Evolutionary conservation across 106 monocot genomes (phyloP).

Genomic region (Agapanthus africanus): DNA sequence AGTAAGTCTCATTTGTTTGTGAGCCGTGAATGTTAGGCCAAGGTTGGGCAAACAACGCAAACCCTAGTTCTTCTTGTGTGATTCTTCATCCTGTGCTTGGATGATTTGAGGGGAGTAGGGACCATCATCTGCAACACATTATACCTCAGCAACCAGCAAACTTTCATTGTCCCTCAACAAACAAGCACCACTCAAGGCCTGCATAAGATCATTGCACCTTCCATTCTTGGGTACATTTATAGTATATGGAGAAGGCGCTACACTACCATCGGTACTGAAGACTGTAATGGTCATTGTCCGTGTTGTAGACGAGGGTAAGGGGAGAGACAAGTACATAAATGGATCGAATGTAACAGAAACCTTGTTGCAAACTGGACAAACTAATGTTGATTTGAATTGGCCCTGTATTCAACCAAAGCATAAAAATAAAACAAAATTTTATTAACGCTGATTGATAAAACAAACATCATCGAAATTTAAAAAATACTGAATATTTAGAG

Average conservation of each 20-base stretch:
- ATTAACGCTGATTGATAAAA: neutral
- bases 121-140: too few relatives aligned
- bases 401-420: slow-evolving; percentile 45
- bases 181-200: slow-evolving; percentile 62
- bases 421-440: neutral
- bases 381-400: slow-evolving; percentile 86
- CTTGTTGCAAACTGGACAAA: slow-evolving; percentile 85
- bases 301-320: slow-evolving; percentile 73
- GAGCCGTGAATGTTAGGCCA: too few relatives aligned
- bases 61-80: too few relatives aligned
- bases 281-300: slow-evolving; percentile 85
- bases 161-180: slow-evolving; percentile 71
- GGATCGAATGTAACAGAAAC: slow-evolving; percentile 93
- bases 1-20: too few relatives aligned
- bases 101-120: too few relatives aligned
- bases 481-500: neutral
- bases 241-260: slow-evolving; percentile 48
- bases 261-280: slow-evolving; percentile 63
- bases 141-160: slow-evolving; percentile 83
- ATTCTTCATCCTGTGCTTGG: too few relatives aligned
- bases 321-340: slow-evolving; percentile 96
- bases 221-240: slow-evolving; percentile 73
- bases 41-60: too few relatives aligned
- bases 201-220: slow-evolving; percentile 70
- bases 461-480: neutral